Conservation (phyloP, 495 filamentous ascomycete genomes). For the Penicillium lagena region DNA sequence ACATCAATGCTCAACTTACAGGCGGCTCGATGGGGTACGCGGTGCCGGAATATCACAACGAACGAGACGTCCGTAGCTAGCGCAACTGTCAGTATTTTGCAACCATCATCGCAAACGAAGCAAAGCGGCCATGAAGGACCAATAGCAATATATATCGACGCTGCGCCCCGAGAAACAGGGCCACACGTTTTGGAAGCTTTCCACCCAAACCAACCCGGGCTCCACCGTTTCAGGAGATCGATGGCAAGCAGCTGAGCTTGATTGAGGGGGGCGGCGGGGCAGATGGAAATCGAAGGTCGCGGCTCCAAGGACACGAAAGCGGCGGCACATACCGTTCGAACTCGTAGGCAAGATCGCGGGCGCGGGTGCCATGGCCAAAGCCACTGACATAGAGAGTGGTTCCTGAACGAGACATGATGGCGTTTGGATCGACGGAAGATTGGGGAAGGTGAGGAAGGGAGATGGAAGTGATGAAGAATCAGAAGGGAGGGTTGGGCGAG, state of each 20-base stretch:
- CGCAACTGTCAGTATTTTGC: conserved; percentile 8
- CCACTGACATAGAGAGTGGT: conserved; percentile 96
- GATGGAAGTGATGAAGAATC: too few species aligned
- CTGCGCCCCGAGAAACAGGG: background rate
- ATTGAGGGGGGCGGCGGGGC: conserved; percentile 11
- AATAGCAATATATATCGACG: conserved; percentile 3
- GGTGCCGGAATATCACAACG: conserved; percentile 98
- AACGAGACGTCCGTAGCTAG: conserved; percentile 94
- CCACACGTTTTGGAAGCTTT: background rate
- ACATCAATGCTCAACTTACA: conserved; percentile 57
- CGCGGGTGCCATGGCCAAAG: conserved; percentile 98
- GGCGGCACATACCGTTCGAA: conserved; percentile 96
- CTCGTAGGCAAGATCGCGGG: conserved; percentile 99
- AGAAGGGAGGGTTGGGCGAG: too few species aligned
- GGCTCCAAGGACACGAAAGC: conserved; percentile 23
- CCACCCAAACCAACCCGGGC: background rate
- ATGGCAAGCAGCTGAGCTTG: background rate
- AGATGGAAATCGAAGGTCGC: conserved; percentile 4
- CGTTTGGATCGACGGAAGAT: too few species aligned
- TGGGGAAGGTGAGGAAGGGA: too few species aligned
- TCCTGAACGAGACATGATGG: conserved; percentile 79
- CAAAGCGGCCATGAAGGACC: conserved; percentile 6
- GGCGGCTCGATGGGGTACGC: conserved; percentile 80
- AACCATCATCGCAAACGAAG: background rate
- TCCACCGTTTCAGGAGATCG: background rate